Percentiles rank a stretch among this genome's conserved stretches.
Conservation (phyloP, 371 early-diverging fungal species). For the Mortierella sp. region DNA sequence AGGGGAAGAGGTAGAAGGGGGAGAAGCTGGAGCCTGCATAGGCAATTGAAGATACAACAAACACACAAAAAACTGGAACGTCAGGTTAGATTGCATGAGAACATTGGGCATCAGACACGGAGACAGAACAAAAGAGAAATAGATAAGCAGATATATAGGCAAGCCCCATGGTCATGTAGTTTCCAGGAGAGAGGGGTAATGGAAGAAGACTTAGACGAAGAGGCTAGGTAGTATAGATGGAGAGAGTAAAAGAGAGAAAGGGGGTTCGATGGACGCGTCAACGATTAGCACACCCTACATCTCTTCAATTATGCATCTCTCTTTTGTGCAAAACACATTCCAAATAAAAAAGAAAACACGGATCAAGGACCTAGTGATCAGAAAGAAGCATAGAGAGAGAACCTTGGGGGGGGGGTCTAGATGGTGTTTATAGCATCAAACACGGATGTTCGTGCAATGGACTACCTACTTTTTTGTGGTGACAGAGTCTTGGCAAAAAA, state of each 20-base stretch:
- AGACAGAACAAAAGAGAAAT: not conserved
- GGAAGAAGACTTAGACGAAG: not conserved
- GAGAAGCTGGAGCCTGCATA: not conserved
- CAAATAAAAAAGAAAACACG: not conserved
- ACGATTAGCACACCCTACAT: not conserved
- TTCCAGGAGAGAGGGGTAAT: too few species aligned
- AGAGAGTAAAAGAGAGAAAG: too few species aligned
- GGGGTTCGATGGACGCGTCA: too few species aligned
- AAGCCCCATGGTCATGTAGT: too few species aligned
- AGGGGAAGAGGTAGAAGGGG: not conserved
- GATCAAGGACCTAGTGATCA: not conserved
- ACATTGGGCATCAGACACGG: not conserved
- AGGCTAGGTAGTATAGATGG: not conserved
- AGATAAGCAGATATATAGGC: not conserved
- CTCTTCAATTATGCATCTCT: not conserved
- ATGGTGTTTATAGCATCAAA: conserved; percentile 1
- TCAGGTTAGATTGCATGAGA: not conserved
- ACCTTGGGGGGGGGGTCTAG: too few species aligned
- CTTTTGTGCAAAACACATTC: not conserved
- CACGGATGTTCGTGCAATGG: not conserved
- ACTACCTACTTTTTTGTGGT: too few species aligned
- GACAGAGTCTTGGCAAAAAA: conserved; percentile 1
- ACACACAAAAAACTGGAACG: not conserved
- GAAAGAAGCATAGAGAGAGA: not conserved
- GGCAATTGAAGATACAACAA: not conserved